phyloP scores from a whole-genome alignment of 2,329 filamentous ascomycete genomes.

The Hortaea werneckii region DNA sequence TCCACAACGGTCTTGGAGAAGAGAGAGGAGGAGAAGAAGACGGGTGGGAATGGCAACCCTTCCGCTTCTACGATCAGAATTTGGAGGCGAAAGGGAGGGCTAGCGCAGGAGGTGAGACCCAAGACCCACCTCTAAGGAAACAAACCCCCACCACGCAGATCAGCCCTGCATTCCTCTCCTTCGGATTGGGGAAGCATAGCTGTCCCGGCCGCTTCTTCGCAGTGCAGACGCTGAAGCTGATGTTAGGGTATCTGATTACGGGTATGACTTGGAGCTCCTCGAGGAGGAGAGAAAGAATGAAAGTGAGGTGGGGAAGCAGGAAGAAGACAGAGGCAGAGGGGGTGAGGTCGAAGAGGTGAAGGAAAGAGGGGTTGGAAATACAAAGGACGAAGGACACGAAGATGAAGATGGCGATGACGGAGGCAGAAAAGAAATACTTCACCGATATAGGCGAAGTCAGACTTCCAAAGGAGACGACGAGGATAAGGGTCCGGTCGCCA shows the following conservation, averaged over 20 bases:
- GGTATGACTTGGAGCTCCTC: slow-evolving; percentile 8
- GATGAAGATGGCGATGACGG: too few species aligned
- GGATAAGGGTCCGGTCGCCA: not conserved
- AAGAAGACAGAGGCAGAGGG: too few species aligned
- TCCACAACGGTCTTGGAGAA: not conserved
- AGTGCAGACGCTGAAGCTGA: slow-evolving; percentile 7
- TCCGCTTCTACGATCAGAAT: not conserved
- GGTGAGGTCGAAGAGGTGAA: too few species aligned
- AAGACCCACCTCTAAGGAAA: not conserved
- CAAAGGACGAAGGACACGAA: too few species aligned
- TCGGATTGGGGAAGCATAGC: slow-evolving; percentile 9
- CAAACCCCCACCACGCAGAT: not conserved
- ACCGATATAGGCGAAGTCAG: not conserved
- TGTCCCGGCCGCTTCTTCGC: slow-evolving; percentile 13
- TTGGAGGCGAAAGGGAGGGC: too few species aligned
- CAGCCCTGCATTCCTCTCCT: slow-evolving; percentile 5
- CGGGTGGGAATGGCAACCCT: not conserved
- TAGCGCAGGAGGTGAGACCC: not conserved
- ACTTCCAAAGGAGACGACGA: not conserved
- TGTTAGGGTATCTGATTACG: slow-evolving; percentile 7
- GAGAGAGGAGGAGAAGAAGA: not conserved
- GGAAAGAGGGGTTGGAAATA: too few species aligned
- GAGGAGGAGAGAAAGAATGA: slow-evolving; percentile 1
- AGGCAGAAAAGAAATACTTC: too few species aligned
- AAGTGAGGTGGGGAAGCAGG: too few species aligned